A percentile compares a stretch with the other conserved stretches of the same genome.
Conservation (phyloP, 2,329 filamentous ascomycete species). For the Rutstroemia sydowiana region DNA sequence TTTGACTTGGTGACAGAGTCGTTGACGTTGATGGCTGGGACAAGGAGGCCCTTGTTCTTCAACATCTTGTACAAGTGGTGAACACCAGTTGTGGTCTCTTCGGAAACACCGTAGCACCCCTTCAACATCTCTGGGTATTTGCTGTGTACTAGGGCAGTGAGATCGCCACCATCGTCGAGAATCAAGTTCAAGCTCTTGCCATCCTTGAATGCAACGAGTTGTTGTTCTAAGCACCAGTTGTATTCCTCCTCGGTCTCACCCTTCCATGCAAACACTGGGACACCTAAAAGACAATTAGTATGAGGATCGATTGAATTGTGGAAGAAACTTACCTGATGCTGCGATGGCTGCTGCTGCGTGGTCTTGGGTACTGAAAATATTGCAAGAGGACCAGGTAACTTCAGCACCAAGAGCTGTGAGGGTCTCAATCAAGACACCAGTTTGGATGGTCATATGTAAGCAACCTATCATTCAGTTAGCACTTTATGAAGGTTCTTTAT, state of each 20-base stretch:
- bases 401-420: conserved; percentile 90
- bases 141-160: conserved; percentile 90
- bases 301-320: conserved; percentile 63
- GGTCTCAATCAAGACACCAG: conserved; percentile 98
- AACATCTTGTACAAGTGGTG: conserved; percentile 99
- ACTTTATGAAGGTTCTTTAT: background rate
- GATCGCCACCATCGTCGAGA: conserved; percentile 95
- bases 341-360: conserved; percentile 97
- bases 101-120: conserved; percentile 95
- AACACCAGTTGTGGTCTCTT: conserved; percentile 99
- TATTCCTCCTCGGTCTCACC: conserved; percentile 98
- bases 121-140: conserved; percentile 99
- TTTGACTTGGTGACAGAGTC: conserved; percentile 99
- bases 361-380: conserved; percentile 99
- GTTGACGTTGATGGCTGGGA: conserved; percentile 98
- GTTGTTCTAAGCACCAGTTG: conserved; percentile 99
- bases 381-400: conserved; percentile 98
- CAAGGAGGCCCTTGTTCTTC: conserved; percentile 81
- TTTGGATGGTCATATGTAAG: conserved; percentile 77
- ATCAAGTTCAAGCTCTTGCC: conserved; percentile 96
- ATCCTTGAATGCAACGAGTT: conserved; percentile 94
- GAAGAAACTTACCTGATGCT: conserved; percentile 39
- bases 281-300: conserved; percentile 42
- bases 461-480: background rate
- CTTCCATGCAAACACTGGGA: conserved; percentile 75